Evolutionary conservation across 495 filamentous ascomycete species (phyloP).

Genomic region (Aspergillus nanangensis): DNA sequence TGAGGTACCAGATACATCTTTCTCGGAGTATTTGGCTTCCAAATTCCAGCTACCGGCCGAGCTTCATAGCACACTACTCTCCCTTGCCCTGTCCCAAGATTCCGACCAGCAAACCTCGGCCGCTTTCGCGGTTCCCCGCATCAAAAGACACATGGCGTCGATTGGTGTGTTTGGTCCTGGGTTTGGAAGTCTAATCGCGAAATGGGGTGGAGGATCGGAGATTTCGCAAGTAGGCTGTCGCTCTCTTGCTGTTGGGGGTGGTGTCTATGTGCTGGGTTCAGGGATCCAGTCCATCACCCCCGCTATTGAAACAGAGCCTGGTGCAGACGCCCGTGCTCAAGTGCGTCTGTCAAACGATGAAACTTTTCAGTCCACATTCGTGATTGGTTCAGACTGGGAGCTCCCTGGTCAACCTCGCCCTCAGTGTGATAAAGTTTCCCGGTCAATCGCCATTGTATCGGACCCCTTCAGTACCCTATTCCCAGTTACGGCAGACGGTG

Average conservation of each 20-base stretch:
- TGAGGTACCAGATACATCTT: constrained; percentile 36
- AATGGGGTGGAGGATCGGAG: constrained; percentile 92
- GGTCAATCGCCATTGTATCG: constrained; percentile 60
- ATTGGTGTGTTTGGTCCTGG: constrained; percentile 83
- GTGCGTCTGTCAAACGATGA: constrained; percentile 59
- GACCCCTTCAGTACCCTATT: constrained; percentile 66
- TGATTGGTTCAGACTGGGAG: constrained; percentile 50
- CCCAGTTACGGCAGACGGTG: constrained; percentile 65
- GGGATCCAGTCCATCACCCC: constrained; percentile 44
- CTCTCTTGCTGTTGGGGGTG: constrained; percentile 87
- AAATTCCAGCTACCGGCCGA: constrained; percentile 69
- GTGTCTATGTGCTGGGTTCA: constrained; percentile 78
- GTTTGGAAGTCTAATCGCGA: constrained; percentile 79
- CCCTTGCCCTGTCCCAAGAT: constrained; percentile 71
- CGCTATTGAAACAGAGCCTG: constrained; percentile 7
- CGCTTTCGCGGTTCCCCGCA: constrained; percentile 58
- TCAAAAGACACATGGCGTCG: constrained; percentile 78
- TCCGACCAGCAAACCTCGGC: constrained; percentile 53
- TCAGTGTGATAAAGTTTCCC: constrained; percentile 28
- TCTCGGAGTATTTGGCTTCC: constrained; percentile 60
- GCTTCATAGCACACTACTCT: constrained; percentile 67
- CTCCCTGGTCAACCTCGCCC: constrained; percentile 19
- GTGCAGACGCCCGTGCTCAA: constrained; percentile 26
- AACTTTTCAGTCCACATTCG: constrained; percentile 48
- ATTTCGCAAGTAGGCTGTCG: constrained; percentile 90